phyloP scores from a whole-genome alignment of 352 stramenopile species.

The Thalassiosira sp. region DNA sequence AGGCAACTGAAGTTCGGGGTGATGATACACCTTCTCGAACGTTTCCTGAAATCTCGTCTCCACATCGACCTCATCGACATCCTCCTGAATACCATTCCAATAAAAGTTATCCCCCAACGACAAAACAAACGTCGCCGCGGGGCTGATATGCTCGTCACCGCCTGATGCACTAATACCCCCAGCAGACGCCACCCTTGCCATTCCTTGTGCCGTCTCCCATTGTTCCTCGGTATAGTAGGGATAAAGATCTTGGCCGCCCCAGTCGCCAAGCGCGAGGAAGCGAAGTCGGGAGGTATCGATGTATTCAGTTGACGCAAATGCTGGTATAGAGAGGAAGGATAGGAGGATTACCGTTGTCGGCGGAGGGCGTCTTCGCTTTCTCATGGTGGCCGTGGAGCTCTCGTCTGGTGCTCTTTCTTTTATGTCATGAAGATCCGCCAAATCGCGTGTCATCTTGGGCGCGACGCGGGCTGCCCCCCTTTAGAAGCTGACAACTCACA shows the following conservation, averaged over 20 bases:
- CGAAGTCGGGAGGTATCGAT: not conserved
- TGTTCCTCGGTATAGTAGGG: slow-evolving; percentile 47
- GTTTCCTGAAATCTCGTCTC: slow-evolving; percentile 32
- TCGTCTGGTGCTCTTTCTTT: too few species aligned
- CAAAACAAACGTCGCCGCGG: slow-evolving; percentile 45
- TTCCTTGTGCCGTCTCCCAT: slow-evolving; percentile 35
- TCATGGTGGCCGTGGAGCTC: not conserved
- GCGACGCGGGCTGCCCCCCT: too few species aligned
- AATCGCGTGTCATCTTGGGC: too few species aligned
- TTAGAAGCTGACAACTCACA: too few species aligned
- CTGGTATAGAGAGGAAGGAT: not conserved
- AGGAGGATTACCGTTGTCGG: not conserved
- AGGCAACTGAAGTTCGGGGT: slow-evolving; percentile 28
- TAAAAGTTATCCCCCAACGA: slow-evolving; percentile 60
- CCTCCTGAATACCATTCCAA: slow-evolving; percentile 19
- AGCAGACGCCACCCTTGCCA: slow-evolving; percentile 35
- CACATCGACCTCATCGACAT: not conserved
- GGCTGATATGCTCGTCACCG: not conserved
- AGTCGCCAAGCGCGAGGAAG: slow-evolving; percentile 58
- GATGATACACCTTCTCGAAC: slow-evolving; percentile 55
- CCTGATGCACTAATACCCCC: not conserved
- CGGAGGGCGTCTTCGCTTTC: not conserved
- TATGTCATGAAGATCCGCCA: too few species aligned
- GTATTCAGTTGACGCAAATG: not conserved
- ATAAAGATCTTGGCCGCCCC: slow-evolving; percentile 34